Evolutionary conservation across 148 eudicot species (phyloP).

Genomic region (Pharnaceum exiguum): DNA sequence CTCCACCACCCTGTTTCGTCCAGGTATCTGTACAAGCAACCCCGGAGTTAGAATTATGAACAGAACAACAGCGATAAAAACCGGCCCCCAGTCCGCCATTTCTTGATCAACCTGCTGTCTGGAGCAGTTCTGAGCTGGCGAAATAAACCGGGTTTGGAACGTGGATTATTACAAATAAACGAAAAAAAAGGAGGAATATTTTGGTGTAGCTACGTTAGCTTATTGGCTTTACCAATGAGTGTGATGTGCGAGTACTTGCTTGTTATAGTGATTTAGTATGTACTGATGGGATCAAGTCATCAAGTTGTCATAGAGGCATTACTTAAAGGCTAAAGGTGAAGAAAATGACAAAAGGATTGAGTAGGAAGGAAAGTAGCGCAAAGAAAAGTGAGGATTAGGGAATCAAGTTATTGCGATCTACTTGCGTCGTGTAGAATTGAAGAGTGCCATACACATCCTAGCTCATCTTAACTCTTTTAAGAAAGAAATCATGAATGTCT

Average conservation of each 20-base stretch:
- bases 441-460: slow-evolving; percentile 1
- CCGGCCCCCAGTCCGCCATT: slow-evolving; percentile 93
- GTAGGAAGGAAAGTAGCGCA: slow-evolving; percentile 27
- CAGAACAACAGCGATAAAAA: slow-evolving; percentile 77
- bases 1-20: slow-evolving; percentile 43
- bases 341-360: slow-evolving; percentile 26
- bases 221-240: neutral
- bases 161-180: too few relatives aligned
- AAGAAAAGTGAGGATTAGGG: slow-evolving; percentile 3
- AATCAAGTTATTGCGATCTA: slow-evolving; percentile 29
- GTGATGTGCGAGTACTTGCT: neutral
- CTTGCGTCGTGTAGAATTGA: slow-evolving; percentile 6
- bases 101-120: neutral
- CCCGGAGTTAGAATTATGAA: slow-evolving; percentile 80
- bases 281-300: neutral
- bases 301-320: slow-evolving; percentile 7
- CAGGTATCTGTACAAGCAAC: slow-evolving; percentile 71
- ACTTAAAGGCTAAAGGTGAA: slow-evolving; percentile 4
- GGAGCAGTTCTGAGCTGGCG: too few relatives aligned
- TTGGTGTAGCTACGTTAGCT: too few relatives aligned
- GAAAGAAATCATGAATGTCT: neutral
- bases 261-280: neutral
- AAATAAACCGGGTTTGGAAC: too few relatives aligned
- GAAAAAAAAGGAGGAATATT: too few relatives aligned
- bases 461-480: neutral